phyloP scores from a whole-genome alignment of 164 flowering plant genomes.

The Warburgia ugandensis region DNA sequence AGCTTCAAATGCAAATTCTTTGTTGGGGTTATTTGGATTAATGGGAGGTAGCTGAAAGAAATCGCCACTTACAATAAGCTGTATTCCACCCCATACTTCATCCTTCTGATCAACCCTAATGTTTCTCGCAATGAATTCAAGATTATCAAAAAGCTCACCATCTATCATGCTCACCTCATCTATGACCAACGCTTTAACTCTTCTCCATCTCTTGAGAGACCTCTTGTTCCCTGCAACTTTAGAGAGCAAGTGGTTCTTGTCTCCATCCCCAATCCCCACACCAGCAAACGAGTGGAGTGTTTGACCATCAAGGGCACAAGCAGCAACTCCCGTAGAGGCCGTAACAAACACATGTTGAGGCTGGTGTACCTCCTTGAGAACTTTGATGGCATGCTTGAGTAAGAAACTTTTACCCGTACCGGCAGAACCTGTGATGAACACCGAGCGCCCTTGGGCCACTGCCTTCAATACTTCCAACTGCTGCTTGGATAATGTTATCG shows the following conservation, averaged over 20 bases:
- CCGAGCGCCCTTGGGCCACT: constrained; percentile 31
- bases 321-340: constrained; percentile 57
- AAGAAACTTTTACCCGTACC: constrained; percentile 53
- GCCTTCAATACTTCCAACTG: constrained; percentile 29
- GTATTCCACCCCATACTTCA: constrained; percentile 57
- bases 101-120: constrained; percentile 1
- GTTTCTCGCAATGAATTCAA: constrained; percentile 37
- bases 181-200: constrained; percentile 43
- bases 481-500: constrained; percentile 20
- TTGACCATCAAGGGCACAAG: constrained; percentile 52
- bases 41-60: constrained; percentile 59
- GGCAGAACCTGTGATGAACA: constrained; percentile 58
- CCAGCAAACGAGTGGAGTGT: constrained; percentile 68
- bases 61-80: constrained; percentile 52
- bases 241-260: constrained; percentile 14
- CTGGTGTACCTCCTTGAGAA: constrained; percentile 20
- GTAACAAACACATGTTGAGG: constrained; percentile 38
- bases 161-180: constrained; percentile 65
- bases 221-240: constrained; percentile 12
- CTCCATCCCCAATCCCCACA: constrained; percentile 21
- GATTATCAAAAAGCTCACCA: constrained; percentile 33
- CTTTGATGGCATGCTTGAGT: constrained; percentile 22
- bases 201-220: constrained; percentile 34
- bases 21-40: background rate
- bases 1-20: constrained; percentile 57